phyloP scores from a whole-genome alignment of 2,329 filamentous ascomycete genomes.

The Calonectria hawksworthii region DNA sequence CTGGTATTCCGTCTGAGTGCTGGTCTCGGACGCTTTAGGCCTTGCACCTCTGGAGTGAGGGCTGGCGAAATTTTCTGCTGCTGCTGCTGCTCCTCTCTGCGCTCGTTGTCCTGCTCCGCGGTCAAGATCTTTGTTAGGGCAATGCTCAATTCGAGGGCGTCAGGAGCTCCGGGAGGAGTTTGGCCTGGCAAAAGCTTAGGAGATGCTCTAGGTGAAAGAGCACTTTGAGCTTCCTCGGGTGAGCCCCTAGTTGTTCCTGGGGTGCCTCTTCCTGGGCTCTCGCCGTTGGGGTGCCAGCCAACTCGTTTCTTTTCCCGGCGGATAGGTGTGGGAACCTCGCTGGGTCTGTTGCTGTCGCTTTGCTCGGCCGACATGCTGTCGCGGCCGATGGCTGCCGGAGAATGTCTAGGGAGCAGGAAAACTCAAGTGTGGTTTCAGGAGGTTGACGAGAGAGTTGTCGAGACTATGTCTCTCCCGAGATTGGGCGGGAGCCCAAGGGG shows the following conservation, averaged over 20 bases:
- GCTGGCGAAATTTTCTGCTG: conserved; percentile 24
- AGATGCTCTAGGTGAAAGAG: conserved; percentile 46
- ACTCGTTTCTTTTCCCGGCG: conserved; percentile 59
- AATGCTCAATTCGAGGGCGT: conserved; percentile 54
- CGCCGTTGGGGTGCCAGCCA: conserved; percentile 53
- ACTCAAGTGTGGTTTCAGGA: conserved; percentile 13
- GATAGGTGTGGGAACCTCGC: conserved; percentile 48
- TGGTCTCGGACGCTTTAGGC: conserved; percentile 50
- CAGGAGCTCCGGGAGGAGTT: conserved; percentile 52
- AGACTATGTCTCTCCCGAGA: conserved; percentile 35
- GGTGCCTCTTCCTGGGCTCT: conserved; percentile 34
- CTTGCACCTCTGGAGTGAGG: conserved; percentile 33
- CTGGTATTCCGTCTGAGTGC: conserved; percentile 60
- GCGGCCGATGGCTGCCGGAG: conserved; percentile 13
- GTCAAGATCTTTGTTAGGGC: conserved; percentile 57
- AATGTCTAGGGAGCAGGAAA: not conserved
- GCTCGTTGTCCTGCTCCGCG: conserved; percentile 46
- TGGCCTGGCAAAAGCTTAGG: conserved; percentile 42
- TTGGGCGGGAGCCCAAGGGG: conserved; percentile 30
- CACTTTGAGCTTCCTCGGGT: conserved; percentile 35
- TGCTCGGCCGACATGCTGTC: conserved; percentile 41
- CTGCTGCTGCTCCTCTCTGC: conserved; percentile 32
- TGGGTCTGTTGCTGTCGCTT: conserved; percentile 46
- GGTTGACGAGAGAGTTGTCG: conserved; percentile 28
- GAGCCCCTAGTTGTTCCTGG: conserved; percentile 13